Percentiles rank a stretch among this genome's conserved stretches.
phyloP scores from a whole-genome alignment of 306 rosid genomes.

The Luffa aegyptiaca region DNA sequence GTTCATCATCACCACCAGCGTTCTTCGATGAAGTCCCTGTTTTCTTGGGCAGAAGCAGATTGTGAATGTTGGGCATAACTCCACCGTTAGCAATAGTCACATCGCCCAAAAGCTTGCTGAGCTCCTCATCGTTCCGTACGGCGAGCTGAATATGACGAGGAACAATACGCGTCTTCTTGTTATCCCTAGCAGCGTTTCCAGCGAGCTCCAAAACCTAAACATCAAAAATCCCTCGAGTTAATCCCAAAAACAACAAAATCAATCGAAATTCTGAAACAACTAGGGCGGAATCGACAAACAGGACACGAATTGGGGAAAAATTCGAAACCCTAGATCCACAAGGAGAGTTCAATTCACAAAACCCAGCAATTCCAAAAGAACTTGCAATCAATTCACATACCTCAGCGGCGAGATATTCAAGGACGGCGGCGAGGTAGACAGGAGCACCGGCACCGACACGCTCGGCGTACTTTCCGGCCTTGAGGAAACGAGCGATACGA shows the following conservation, averaged over 20 bases:
- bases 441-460: constrained; percentile 96
- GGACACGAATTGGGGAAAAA: background rate
- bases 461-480: constrained; percentile 87
- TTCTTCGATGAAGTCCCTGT: constrained; percentile 50
- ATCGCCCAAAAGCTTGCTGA: constrained; percentile 78
- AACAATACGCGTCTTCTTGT: constrained; percentile 85
- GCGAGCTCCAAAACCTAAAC: constrained; percentile 77
- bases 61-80: constrained; percentile 94
- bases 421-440: constrained; percentile 84
- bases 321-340: background rate
- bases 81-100: constrained; percentile 94
- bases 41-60: constrained; percentile 71
- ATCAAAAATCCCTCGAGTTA: background rate
- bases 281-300: background rate
- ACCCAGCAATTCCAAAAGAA: background rate
- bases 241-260: background rate
- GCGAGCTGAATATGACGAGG: constrained; percentile 85
- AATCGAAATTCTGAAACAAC: background rate
- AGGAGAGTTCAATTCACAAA: background rate
- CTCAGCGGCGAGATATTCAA: constrained; percentile 90
- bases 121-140: constrained; percentile 73
- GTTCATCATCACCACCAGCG: constrained; percentile 48
- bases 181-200: constrained; percentile 87
- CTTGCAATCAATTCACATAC: constrained; percentile 5
- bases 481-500: constrained; percentile 79